Percentiles rank a stretch among this genome's conserved stretches.
Evolutionary conservation across 164 flowering plant genomes (phyloP).

Genomic region (Buxus sempervirens): DNA sequence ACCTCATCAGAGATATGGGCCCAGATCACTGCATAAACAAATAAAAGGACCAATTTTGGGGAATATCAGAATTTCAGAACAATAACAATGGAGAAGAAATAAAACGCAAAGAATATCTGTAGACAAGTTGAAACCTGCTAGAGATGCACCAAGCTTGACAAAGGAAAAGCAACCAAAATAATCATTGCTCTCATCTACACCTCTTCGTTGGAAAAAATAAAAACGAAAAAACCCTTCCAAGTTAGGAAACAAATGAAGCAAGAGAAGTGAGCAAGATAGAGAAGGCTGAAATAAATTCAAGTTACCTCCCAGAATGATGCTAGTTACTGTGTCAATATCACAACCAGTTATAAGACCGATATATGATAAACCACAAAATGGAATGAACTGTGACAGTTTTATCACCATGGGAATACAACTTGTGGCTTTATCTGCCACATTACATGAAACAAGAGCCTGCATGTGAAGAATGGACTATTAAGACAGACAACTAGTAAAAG

Average conservation of each 20-base stretch:
- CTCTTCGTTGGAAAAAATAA: background rate
- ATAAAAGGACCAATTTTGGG: background rate
- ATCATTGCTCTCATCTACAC: slow-evolving; percentile 51
- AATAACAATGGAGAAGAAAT: background rate
- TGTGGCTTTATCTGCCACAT: slow-evolving; percentile 24
- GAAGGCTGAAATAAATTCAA: background rate
- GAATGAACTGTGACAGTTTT: slow-evolving; percentile 48
- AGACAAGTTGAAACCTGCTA: slow-evolving; percentile 49
- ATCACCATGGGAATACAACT: slow-evolving; percentile 32
- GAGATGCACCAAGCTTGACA: slow-evolving; percentile 68
- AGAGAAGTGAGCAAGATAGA: background rate
- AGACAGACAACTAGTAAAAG: background rate
- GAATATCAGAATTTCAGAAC: background rate
- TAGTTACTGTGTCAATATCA: slow-evolving; percentile 40
- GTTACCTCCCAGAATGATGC: slow-evolving; percentile 45
- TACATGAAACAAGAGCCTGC: slow-evolving; percentile 62
- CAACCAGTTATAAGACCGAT: slow-evolving; percentile 55
- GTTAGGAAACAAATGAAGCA: slow-evolving; percentile 7
- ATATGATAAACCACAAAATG: slow-evolving; percentile 64
- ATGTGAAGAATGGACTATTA: slow-evolving; percentile 12
- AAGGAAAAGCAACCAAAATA: slow-evolving; percentile 44
- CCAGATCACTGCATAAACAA: slow-evolving; percentile 64
- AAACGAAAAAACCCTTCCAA: background rate
- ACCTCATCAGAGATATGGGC: slow-evolving; percentile 55
- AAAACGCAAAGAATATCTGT: background rate